Percentiles rank a stretch among this genome's conserved stretches.
Evolutionary conservation across 2,329 filamentous ascomycete genomes (phyloP).

Genomic region (Epichloe scottii): DNA sequence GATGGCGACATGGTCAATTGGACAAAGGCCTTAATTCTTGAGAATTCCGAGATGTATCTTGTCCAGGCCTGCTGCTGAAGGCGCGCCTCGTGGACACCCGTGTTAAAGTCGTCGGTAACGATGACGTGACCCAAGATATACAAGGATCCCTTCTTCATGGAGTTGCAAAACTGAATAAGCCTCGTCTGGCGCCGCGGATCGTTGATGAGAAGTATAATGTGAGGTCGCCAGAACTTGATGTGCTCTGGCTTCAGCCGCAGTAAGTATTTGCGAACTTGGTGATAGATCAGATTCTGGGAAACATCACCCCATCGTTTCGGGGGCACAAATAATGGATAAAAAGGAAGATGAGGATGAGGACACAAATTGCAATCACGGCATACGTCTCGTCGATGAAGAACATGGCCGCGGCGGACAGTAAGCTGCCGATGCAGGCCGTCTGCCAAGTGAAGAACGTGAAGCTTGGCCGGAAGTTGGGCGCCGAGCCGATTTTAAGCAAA

Average conservation of each 20-base stretch:
- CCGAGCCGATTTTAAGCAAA: slow-evolving; percentile 72
- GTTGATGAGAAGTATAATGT: slow-evolving; percentile 75
- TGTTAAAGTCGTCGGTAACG: slow-evolving; percentile 69
- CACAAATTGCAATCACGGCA: slow-evolving; percentile 59
- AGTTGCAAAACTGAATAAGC: slow-evolving; percentile 84
- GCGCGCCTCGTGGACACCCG: slow-evolving; percentile 68
- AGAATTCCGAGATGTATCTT: slow-evolving; percentile 71
- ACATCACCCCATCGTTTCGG: slow-evolving; percentile 88
- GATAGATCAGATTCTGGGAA: slow-evolving; percentile 75
- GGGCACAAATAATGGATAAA: slow-evolving; percentile 73
- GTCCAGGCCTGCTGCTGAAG: slow-evolving; percentile 73
- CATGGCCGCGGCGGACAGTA: slow-evolving; percentile 73
- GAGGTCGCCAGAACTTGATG: slow-evolving; percentile 87
- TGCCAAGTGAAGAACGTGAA: slow-evolving; percentile 87
- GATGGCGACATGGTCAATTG: slow-evolving; percentile 74
- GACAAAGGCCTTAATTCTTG: slow-evolving; percentile 78
- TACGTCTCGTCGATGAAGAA: slow-evolving; percentile 81
- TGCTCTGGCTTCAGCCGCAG: slow-evolving; percentile 75
- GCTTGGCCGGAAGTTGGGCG: slow-evolving; percentile 77
- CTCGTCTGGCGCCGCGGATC: slow-evolving; percentile 70
- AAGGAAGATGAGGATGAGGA: slow-evolving; percentile 66
- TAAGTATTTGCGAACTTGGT: slow-evolving; percentile 77
- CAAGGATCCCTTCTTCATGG: slow-evolving; percentile 73
- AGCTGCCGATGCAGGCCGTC: slow-evolving; percentile 60
- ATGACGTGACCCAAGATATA: slow-evolving; percentile 84